Conservation (phyloP, 2,329 filamentous ascomycete species). For the Cladorrhinum sp. region DNA sequence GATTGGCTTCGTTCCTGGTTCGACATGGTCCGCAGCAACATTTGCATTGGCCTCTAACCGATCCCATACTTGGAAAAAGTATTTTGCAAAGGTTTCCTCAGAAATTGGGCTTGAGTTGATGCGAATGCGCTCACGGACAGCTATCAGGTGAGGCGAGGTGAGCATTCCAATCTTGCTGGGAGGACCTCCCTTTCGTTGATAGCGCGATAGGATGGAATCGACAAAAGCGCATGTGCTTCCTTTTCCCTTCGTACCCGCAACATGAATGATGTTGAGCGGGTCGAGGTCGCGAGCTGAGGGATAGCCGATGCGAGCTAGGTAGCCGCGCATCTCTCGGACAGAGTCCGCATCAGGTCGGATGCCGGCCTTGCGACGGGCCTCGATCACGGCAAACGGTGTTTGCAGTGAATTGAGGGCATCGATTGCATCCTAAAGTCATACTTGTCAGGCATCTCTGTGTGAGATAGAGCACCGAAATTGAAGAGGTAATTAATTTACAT, state of each 20-base stretch:
- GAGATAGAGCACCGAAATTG: background rate
- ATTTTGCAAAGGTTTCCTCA: constrained; percentile 57
- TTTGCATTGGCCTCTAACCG: constrained; percentile 41
- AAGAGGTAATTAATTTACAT: constrained; percentile 4
- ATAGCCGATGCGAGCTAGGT: constrained; percentile 75
- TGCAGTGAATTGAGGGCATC: constrained; percentile 75
- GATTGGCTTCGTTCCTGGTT: constrained; percentile 44
- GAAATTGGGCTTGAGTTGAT: constrained; percentile 58
- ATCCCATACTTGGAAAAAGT: constrained; percentile 69
- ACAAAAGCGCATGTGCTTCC: constrained; percentile 69
- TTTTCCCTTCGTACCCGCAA: constrained; percentile 76
- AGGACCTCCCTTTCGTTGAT: constrained; percentile 36
- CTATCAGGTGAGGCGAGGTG: constrained; percentile 66
- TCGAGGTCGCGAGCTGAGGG: constrained; percentile 50
- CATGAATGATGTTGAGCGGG: constrained; percentile 64
- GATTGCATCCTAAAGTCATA: constrained; percentile 60
- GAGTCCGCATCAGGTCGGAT: constrained; percentile 67
- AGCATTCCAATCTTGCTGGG: constrained; percentile 59
- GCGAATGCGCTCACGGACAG: constrained; percentile 65
- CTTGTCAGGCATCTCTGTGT: background rate
- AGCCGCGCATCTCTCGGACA: constrained; percentile 77
- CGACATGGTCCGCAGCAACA: constrained; percentile 32
- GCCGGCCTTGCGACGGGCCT: constrained; percentile 73
- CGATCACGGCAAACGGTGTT: constrained; percentile 77
- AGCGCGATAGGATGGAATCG: constrained; percentile 57